Base-by-base conservation (phyloP, 2,329 filamentous ascomycete species). In the Elsinoe arachidis region DNA sequence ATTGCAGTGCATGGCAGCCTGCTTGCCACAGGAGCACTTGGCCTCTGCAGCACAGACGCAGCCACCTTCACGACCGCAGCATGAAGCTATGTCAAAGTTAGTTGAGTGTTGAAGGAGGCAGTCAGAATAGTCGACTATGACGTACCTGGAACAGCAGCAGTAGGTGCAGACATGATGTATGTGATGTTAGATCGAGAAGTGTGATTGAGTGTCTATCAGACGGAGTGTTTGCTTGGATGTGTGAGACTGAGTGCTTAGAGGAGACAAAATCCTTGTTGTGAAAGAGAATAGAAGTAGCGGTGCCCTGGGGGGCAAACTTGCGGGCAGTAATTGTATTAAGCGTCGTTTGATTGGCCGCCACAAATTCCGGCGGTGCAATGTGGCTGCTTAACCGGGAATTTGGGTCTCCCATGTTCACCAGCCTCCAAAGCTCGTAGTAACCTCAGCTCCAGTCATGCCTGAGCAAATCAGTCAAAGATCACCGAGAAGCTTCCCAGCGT, bases 21-120 rank as follows among this genome's bases (percentile, higher is more conserved):
- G 81, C 78, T 96, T 84, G 69, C 92, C 92, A 72, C 92, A 97
- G 14, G 89, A 95, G 82, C 90, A 96, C 60, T 73, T 82, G 61
- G 81, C 80, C 65, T 83, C 79, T 56, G 63, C 61, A 38, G 68
- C 77, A 65, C 82, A 85, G 66, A 75, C 72, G 65, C 74, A 75
- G 62, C 76, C 74, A 65, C 78, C 66, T 15, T 66, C 75, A 64
- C 78, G 78, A 70, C 79, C 79, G 72, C 82, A 85, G 80, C 82
- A 85, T 65, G 78, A 80, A 39, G 69, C 66, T 58, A 68, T 59
- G 52, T 64, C 66, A 43, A 69, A 62, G 52, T 65, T 62, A 63
- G 71, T 69, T 73, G 76, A 76, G 46, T 54, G 69, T 33, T 6
- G 19, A 17, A 10, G 15, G 21, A 19, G 11, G 19, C 30, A 47